Evolutionary conservation across 2,329 filamentous ascomycete genomes (phyloP).

Genomic region (Harringtonia aguacate): DNA sequence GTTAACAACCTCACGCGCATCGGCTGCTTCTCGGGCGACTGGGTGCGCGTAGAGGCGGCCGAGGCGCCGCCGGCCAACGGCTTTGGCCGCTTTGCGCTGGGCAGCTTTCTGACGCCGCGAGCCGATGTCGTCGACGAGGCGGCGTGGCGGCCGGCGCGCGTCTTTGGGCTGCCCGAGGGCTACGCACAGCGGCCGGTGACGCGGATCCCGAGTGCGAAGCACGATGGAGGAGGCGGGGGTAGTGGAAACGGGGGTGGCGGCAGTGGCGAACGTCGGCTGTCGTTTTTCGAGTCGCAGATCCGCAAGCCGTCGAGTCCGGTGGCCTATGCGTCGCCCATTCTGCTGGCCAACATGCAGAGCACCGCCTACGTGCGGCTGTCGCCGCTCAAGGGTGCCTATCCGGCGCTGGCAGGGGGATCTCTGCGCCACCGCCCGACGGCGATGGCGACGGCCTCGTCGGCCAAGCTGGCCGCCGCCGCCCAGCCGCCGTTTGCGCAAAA

Average conservation of each 20-base stretch:
- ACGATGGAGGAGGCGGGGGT: no score
- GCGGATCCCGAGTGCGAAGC: conserved; percentile 45
- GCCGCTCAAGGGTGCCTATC: conserved; percentile 31
- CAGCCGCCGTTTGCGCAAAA: conserved; percentile 56
- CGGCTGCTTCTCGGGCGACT: conserved; percentile 95
- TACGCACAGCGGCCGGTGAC: conserved; percentile 51
- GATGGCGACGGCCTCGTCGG: conserved; percentile 39
- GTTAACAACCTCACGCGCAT: conserved; percentile 77
- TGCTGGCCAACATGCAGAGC: conserved; percentile 75
- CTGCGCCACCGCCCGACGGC: no score
- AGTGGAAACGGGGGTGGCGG: no score
- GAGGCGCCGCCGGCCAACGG: conserved; percentile 62
- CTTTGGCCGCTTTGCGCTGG: conserved; percentile 56
- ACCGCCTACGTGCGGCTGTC: conserved; percentile 72
- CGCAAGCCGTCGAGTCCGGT: conserved; percentile 46
- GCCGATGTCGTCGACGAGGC: conserved; percentile 43
- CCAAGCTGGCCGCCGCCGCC: conserved; percentile 41
- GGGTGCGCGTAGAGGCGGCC: conserved; percentile 75
- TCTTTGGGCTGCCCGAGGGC: conserved; percentile 79
- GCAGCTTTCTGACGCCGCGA: conserved; percentile 54
- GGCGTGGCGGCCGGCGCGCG: conserved; percentile 72
- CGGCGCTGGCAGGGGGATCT: conserved; percentile 29
- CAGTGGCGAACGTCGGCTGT: conserved; percentile 41
- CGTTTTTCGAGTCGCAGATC: conserved; percentile 60
- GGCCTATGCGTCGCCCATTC: conserved; percentile 72